Conservation (phyloP, 2,329 filamentous ascomycete genomes). For the Fusarium redolens region DNA sequence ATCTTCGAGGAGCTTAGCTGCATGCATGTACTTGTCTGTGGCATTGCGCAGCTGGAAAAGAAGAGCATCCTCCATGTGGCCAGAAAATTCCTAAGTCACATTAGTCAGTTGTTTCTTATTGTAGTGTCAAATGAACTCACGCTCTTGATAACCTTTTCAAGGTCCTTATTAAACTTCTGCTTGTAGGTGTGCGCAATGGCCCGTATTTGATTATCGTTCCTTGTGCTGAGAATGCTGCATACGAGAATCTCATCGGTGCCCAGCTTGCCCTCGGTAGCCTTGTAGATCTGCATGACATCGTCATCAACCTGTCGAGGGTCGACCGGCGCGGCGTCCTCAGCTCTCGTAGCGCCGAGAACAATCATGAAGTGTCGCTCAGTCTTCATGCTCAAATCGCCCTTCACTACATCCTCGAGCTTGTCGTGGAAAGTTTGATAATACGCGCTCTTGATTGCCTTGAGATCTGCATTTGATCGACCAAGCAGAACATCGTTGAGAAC, state of each 20-base stretch:
- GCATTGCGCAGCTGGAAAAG: conserved; percentile 82
- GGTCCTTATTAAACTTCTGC: conserved; percentile 74
- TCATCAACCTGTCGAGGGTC: conserved; percentile 78
- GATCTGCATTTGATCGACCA: conserved; percentile 84
- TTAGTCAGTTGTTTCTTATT: background rate
- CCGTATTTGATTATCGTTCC: conserved; percentile 85
- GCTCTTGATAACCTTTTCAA: conserved; percentile 80
- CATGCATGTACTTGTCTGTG: conserved; percentile 83
- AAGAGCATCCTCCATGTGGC: conserved; percentile 90
- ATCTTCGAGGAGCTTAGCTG: conserved; percentile 84
- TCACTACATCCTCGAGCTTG: conserved; percentile 77
- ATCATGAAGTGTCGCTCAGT: conserved; percentile 88
- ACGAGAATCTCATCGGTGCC: conserved; percentile 81
- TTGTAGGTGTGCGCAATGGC: conserved; percentile 83
- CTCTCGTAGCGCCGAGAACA: conserved; percentile 77
- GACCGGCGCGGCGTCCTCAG: conserved; percentile 82
- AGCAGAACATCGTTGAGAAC: conserved; percentile 89
- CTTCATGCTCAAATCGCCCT: conserved; percentile 84
- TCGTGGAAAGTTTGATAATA: conserved; percentile 77
- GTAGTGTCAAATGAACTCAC: conserved; percentile 52
- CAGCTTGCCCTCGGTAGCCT: conserved; percentile 77
- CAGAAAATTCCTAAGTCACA: conserved; percentile 75
- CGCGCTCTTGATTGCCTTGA: conserved; percentile 84
- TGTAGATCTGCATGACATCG: conserved; percentile 81
- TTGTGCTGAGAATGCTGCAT: conserved; percentile 79